Percentiles rank a stretch among this genome's conserved stretches.
phyloP scores from a whole-genome alignment of 2,329 filamentous ascomycete genomes.

The Hymenoscyphus fraxineus region DNA sequence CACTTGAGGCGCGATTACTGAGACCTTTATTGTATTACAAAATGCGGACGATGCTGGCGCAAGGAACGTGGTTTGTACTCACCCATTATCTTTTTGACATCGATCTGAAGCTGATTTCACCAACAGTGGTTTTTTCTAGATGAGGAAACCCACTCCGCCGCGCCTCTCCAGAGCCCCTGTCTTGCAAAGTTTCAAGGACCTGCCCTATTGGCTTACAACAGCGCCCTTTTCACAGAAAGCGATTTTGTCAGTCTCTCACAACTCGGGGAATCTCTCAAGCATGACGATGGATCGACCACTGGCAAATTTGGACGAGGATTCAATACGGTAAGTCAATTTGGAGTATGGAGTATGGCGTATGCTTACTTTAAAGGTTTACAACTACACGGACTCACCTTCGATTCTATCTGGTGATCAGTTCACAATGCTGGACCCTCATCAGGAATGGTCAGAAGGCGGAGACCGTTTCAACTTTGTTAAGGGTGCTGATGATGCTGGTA shows the following conservation, averaged over 20 bases:
- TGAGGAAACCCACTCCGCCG: constrained; percentile 25
- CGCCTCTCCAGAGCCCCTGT: constrained; percentile 27
- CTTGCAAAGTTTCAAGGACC: constrained; percentile 36
- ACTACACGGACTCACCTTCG: constrained; percentile 38
- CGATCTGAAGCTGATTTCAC: constrained; percentile 4
- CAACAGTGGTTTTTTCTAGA: constrained; percentile 31
- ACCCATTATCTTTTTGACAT: not conserved
- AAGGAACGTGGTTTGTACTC: constrained; percentile 58
- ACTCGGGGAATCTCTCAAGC: constrained; percentile 35
- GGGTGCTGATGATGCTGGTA: constrained; percentile 20
- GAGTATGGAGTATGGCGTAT: not conserved
- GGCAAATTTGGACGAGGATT: constrained; percentile 38
- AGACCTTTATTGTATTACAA: constrained; percentile 60
- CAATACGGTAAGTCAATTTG: constrained; percentile 31
- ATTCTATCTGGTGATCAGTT: constrained; percentile 33
- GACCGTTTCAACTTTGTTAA: constrained; percentile 34
- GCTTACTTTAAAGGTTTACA: constrained; percentile 31
- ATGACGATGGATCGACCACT: constrained; percentile 32
- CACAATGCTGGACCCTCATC: constrained; percentile 36
- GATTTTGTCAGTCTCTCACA: constrained; percentile 34
- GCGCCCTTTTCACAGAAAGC: constrained; percentile 30
- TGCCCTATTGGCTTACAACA: constrained; percentile 35
- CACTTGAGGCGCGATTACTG: not conserved
- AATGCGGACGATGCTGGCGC: constrained; percentile 95
- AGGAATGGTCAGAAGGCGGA: constrained; percentile 33